A percentile compares a stretch with the other conserved stretches of the same genome.
phyloP scores from a whole-genome alignment of 1,284 basidiomycete species.

The Ustanciosporium gigantosporum region DNA sequence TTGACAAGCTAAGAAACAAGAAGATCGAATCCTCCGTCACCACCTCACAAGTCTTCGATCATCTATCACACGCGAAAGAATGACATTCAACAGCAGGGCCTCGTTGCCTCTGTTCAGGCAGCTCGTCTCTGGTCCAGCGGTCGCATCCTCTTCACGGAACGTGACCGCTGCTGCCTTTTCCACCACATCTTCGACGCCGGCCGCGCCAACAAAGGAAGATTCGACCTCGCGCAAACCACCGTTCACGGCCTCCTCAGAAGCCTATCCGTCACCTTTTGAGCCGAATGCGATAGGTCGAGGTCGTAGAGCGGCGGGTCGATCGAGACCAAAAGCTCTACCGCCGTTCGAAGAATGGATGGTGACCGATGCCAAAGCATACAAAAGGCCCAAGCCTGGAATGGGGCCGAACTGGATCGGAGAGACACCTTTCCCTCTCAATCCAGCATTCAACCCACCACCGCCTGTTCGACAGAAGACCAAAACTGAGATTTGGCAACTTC shows the following conservation, averaged over 20 bases:
- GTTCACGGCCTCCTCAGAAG: conserved; percentile 20
- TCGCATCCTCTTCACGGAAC: background rate
- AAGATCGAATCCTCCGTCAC: no score
- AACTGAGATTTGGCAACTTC: conserved; percentile 53
- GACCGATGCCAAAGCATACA: conserved; percentile 42
- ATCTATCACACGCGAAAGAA: no score
- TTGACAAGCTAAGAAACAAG: no score
- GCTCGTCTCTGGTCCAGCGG: background rate
- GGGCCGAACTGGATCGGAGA: conserved; percentile 57
- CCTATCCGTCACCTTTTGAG: conserved; percentile 12
- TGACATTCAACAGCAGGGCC: background rate
- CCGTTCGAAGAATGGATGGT: conserved; percentile 52
- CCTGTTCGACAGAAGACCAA: conserved; percentile 48
- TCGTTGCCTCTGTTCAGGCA: background rate
- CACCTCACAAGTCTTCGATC: no score
- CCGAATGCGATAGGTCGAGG: conserved; percentile 19
- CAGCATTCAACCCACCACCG: conserved; percentile 54
- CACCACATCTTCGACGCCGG: background rate
- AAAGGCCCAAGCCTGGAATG: conserved; percentile 43
- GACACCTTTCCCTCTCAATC: conserved; percentile 59
- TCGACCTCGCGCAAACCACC: conserved; percentile 27
- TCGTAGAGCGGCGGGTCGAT: conserved; percentile 28
- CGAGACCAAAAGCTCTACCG: conserved; percentile 30
- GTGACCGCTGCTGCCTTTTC: background rate
- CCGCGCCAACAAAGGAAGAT: conserved; percentile 3